Conservation (phyloP, 2,329 filamentous ascomycete species). For the Colletotrichum eremochloae region DNA sequence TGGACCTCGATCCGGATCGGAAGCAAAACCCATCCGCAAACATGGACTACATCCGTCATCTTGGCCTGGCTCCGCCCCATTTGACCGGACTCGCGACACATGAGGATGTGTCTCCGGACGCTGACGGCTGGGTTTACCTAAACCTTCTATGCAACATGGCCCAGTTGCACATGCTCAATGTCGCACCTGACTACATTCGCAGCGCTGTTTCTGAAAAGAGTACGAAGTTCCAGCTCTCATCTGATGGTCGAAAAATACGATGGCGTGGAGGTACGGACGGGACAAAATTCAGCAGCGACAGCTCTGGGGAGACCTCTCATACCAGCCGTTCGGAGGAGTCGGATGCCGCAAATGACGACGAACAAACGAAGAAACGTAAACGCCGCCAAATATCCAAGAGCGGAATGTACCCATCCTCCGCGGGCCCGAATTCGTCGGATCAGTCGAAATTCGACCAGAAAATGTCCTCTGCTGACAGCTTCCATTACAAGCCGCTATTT, state of each 20-base stretch:
- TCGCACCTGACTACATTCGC: conserved; percentile 82
- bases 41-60: conserved; percentile 82
- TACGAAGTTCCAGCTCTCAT: conserved; percentile 81
- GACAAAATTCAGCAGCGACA: conserved; percentile 76
- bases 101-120: conserved; percentile 68
- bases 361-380: conserved; percentile 62
- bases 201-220: conserved; percentile 78
- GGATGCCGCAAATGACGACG: conserved; percentile 56
- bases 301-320: conserved; percentile 63
- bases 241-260: conserved; percentile 82
- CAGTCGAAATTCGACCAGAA: conserved; percentile 57
- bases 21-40: conserved; percentile 82
- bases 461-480: conserved; percentile 60
- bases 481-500: conserved; percentile 76
- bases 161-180: conserved; percentile 87
- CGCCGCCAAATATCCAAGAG: conserved; percentile 41
- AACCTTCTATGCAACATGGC: conserved; percentile 86
- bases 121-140: conserved; percentile 85
- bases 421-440: conserved; percentile 49
- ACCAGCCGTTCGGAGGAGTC: conserved; percentile 65
- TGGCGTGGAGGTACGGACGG: conserved; percentile 80
- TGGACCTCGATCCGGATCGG: conserved; percentile 84
- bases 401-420: conserved; percentile 50
- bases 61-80: conserved; percentile 75
- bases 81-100: conserved; percentile 46